A percentile compares a stretch with the other conserved stretches of the same genome.
Conservation (phyloP, 2,329 filamentous ascomycete species). For the Pseudofabraea citricarpa region DNA sequence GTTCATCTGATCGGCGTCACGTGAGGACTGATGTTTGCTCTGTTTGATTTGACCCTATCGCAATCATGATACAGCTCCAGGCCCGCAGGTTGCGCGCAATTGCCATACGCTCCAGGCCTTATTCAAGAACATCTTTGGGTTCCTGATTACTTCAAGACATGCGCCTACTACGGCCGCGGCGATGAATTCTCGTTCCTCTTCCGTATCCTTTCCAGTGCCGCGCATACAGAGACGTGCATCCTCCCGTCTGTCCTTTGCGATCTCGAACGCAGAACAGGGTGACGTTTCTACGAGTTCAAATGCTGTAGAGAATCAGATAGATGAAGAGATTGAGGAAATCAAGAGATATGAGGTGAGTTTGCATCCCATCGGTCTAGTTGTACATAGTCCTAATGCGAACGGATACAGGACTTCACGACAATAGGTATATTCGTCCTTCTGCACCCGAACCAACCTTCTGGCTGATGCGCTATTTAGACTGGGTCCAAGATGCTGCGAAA, state of each 20-base stretch:
- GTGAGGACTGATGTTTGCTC: too few species aligned
- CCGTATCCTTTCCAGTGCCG: neutral
- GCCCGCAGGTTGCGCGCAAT: too few species aligned
- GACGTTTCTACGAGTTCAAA: slow-evolving; percentile 45
- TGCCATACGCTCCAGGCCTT: too few species aligned
- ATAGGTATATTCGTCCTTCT: slow-evolving; percentile 52
- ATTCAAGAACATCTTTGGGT: too few species aligned
- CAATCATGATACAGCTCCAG: too few species aligned
- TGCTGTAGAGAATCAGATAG: slow-evolving; percentile 64
- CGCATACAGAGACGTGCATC: slow-evolving; percentile 3
- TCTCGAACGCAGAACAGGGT: slow-evolving; percentile 61
- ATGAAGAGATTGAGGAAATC: slow-evolving; percentile 95
- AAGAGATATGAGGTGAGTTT: slow-evolving; percentile 85
- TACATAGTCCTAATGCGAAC: too few species aligned
- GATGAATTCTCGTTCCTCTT: slow-evolving; percentile 1
- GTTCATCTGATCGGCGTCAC: too few species aligned
- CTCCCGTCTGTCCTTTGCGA: slow-evolving; percentile 58
- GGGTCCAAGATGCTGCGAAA: slow-evolving; percentile 94
- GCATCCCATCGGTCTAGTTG: too few species aligned
- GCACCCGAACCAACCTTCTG: slow-evolving; percentile 7
- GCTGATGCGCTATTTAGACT: slow-evolving; percentile 58
- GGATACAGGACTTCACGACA: slow-evolving; percentile 83
- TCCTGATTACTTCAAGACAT: too few species aligned
- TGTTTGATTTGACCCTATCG: too few species aligned
- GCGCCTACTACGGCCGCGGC: neutral